These are phyloP conservation scores for Trypanosoma cruzi DNA, from an alignment of 208 protist genomes.

Conservation along the genomic window DNA sequence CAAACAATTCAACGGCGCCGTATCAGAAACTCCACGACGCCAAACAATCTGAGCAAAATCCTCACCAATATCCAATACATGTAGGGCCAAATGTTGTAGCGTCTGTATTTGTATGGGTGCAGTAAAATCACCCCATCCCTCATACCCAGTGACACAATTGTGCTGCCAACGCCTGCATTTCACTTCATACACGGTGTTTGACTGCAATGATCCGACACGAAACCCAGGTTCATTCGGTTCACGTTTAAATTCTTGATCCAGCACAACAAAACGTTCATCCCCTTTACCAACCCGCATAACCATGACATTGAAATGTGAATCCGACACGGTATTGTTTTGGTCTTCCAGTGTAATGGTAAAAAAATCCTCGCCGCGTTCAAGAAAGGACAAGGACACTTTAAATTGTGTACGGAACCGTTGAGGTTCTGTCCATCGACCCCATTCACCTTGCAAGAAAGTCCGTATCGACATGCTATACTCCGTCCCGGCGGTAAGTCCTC, in stretches of 20 bases:
- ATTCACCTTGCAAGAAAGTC: constrained; percentile 74
- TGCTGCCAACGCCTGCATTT: constrained; percentile 73
- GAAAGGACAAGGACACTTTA: constrained; percentile 45
- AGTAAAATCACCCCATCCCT: constrained; percentile 86
- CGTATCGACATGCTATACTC: constrained; percentile 73
- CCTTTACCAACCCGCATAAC: constrained; percentile 37
- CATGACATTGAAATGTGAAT: constrained; percentile 40
- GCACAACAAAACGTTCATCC: constrained; percentile 40
- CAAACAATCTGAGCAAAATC: constrained; percentile 88
- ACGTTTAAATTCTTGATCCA: constrained; percentile 55
- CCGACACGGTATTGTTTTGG: neutral
- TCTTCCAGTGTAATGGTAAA: constrained; percentile 48
- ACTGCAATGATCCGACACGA: constrained; percentile 61
- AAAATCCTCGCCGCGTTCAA: constrained; percentile 91
- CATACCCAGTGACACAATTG: constrained; percentile 68
- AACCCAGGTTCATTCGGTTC: constrained; percentile 55
- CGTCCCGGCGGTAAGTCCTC: constrained; percentile 60
- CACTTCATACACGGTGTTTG: constrained; percentile 81
- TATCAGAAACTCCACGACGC: constrained; percentile 56
- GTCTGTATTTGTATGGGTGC: constrained; percentile 65
- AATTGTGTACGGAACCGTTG: constrained; percentile 52
- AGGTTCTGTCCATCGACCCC: constrained; percentile 89
- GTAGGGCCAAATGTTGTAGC: constrained; percentile 67
- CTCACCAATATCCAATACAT: constrained; percentile 88
- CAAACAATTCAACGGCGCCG: neutral